Conservation (phyloP, 106 monocot genomes). For the Xerophyta viscosa region DNA sequence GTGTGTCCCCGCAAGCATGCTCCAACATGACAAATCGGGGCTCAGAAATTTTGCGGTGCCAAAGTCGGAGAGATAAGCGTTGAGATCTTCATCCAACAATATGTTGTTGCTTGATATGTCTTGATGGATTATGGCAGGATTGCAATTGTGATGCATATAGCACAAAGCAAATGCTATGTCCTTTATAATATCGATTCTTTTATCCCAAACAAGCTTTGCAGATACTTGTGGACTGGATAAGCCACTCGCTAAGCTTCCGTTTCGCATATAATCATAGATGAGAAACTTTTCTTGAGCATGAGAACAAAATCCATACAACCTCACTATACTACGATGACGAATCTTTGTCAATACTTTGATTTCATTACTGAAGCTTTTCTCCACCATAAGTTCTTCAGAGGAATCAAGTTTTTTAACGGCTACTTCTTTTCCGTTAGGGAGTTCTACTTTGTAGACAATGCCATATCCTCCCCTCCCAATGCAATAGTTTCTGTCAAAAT, state of each 20-base stretch:
- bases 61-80: constrained; percentile 20
- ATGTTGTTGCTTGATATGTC: constrained; percentile 15
- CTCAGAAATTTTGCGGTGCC: constrained; percentile 8
- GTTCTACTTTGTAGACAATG: constrained; percentile 12
- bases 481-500: constrained; percentile 19
- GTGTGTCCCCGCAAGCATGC: constrained; percentile 12
- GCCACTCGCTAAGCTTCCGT: constrained; percentile 7
- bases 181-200: constrained; percentile 8
- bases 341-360: constrained; percentile 5
- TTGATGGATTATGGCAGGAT: constrained; percentile 10
- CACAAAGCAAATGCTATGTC: constrained; percentile 16
- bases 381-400: neutral
- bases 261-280: constrained; percentile 25
- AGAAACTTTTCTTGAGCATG: constrained; percentile 5
- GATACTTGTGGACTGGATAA: neutral
- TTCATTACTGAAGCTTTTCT: constrained; percentile 14
- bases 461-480: constrained; percentile 24
- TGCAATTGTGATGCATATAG: constrained; percentile 13
- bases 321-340: constrained; percentile 22
- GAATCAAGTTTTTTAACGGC: constrained; percentile 19
- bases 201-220: constrained; percentile 7
- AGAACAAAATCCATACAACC: constrained; percentile 23
- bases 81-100: constrained; percentile 6
- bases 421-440: constrained; percentile 3
- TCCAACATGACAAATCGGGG: constrained; percentile 17